Base-by-base conservation (phyloP, 1,284 basidiomycete species). In the Flammula alnicola region DNA sequence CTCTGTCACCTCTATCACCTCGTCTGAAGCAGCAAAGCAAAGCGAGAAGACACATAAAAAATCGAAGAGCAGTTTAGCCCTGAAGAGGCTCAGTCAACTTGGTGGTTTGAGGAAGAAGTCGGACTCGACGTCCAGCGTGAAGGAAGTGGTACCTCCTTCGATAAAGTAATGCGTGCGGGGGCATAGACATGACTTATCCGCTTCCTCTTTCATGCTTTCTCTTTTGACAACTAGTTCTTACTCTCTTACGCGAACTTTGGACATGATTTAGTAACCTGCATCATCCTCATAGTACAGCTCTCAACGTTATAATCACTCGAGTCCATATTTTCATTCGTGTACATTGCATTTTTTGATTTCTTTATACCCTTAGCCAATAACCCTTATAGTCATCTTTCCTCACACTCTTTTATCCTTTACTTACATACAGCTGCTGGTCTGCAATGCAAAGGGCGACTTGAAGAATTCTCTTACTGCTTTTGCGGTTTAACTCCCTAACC, bases 21-120 rank as follows among this genome's bases (percentile, higher is more conserved):
- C 49, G 20, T n/a, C 57, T 17, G 54, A 56, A 7, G 44, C 58
- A 3, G 62, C 61, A 17, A 54, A 62, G 16, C 54, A 51, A 39
- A 41, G 51, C 19, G 63, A 64, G 35, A 62, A 61, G 29, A 60
- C 67, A 27, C 77, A 80, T 47, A 78, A 83, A 64, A 84, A 81
- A 67, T 74, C 70, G 56, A 82, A 76, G 65, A 81, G 79, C 61
- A 68, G 78, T 41, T 71, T 83, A 30, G 70, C 78, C 33, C 65
- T 84, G 55, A 87, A 83, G 68, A 80, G 79, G 62, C 63, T 84
- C 37, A 75, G 76, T 32, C 67, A 76, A 35, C 61, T 81, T 23
- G 74, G 70, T 29, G 68, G 70, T 12, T 46, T 52, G 44, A 74
- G 75, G 70, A 85, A 78, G 70, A 85, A 77, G 71, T 78, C 78